Percentiles rank a stretch among this genome's conserved stretches.
phyloP scores from a whole-genome alignment of 306 rosid species.

The Cucurbita argyrosperma region DNA sequence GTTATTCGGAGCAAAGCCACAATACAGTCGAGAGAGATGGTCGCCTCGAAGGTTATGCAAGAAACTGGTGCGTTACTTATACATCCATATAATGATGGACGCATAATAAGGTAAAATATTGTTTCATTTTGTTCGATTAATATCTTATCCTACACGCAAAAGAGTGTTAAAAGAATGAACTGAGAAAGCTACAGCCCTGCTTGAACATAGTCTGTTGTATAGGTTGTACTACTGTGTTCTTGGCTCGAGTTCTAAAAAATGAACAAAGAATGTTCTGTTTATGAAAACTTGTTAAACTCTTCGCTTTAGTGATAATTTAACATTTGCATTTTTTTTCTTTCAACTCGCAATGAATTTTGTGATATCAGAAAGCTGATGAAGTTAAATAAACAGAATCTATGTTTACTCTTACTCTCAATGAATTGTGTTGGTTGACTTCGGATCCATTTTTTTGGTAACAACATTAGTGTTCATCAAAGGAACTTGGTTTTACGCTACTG shows the following conservation, averaged over 20 bases:
- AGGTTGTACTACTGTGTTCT: too few species aligned
- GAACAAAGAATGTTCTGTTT: not conserved
- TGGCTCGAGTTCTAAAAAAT: not conserved
- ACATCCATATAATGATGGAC: conserved; percentile 74
- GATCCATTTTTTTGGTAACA: too few species aligned
- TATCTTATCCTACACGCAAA: not conserved
- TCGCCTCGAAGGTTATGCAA: conserved; percentile 42
- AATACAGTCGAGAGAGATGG: conserved; percentile 51
- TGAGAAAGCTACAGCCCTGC: not conserved
- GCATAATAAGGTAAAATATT: conserved; percentile 47
- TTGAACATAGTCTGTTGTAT: too few species aligned
- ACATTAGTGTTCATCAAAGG: not conserved
- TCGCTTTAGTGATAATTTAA: not conserved
- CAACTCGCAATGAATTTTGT: not conserved
- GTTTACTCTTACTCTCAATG: too few species aligned
- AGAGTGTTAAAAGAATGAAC: not conserved
- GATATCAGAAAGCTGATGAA: not conserved
- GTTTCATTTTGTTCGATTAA: not conserved
- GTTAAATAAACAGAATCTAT: not conserved
- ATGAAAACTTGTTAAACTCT: not conserved
- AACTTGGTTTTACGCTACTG: not conserved
- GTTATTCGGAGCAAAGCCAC: conserved; percentile 57
- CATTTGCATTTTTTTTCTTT: not conserved
- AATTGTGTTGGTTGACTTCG: too few species aligned
- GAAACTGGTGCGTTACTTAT: conserved; percentile 74